Evolutionary conservation across 2,329 filamentous ascomycete genomes (phyloP), one percentile per base, ranked within the genome.

Genomic region (Xylaria sp.): DNA sequence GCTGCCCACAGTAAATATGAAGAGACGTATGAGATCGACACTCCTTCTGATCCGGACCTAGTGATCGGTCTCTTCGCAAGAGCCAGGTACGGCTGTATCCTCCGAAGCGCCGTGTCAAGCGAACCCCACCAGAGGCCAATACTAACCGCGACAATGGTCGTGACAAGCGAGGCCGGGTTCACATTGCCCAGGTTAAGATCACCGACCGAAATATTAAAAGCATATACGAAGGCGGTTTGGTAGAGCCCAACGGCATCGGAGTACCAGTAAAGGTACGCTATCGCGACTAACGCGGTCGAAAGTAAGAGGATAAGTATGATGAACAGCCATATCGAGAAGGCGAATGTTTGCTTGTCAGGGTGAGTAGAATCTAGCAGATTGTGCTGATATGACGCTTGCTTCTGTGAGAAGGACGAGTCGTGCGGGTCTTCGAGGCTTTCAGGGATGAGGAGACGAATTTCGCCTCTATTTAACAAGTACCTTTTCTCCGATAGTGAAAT

Each of bases 151-250:
- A 66, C 19, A 10, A 64, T 49, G 6, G 64, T 66, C n/a, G 64
- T 66, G 48, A 66, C 35, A 29, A 66, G 52, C 3, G 61, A 66
- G 2, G 64, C 64, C 8, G 64, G 64, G 33, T 61, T 66, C 13
- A 66, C 40, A 21, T 53, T 21, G 5, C 61, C 54, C 11, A 66
- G 55, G 38, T 66, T 46, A 38, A 59, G 54, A 7, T 61, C 64
- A 19, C 52, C 46, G n/a, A 64, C 37, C 31, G 61, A 62, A 46
- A 66, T 48, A 29, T 66, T 19, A 19, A 66, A 56, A 21, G 60
- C 47, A 40, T 66, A 66, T 19, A 66, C 61, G 43, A 66, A 66
- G 23, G 58, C 61, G n/a, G 64, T 62, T 31, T 66, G 61, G 25
- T 66, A 62, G 17, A 66, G 37, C 7, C 61, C 64, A 6, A 57